These are phyloP conservation scores for Epithemia pelagica DNA, from an alignment of 108 stramenopile species.

Conservation along the genomic window DNA sequence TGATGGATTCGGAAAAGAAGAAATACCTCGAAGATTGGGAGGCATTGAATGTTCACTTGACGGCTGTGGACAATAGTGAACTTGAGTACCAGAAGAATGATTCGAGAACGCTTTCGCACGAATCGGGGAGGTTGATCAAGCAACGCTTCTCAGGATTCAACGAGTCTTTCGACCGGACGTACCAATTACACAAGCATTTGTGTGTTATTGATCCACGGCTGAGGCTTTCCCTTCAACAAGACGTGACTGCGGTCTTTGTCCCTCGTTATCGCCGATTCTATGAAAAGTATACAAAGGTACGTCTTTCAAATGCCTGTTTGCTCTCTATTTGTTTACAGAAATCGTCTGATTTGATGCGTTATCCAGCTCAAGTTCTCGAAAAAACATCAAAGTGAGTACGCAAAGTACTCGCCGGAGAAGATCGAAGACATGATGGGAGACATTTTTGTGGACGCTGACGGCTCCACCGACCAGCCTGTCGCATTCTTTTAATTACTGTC, in stretches of 20 bases:
- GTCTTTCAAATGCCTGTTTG: too few relatives aligned
- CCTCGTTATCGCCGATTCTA: conserved; percentile 68
- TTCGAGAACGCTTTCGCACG: conserved; percentile 59
- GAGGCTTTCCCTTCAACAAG: conserved; percentile 51
- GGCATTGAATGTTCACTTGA: conserved; percentile 56
- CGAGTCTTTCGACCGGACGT: conserved; percentile 74
- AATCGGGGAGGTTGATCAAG: conserved; percentile 79
- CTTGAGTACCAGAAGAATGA: conserved; percentile 61
- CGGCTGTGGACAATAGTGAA: conserved; percentile 58
- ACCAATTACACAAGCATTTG: conserved; percentile 49
- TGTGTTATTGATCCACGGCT: conserved; percentile 65
- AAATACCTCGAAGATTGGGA: conserved; percentile 77
- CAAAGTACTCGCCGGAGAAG: conserved; percentile 68
- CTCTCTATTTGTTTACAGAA: too few relatives aligned
- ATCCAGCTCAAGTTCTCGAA: conserved; percentile 50
- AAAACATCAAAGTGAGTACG: conserved; percentile 78
- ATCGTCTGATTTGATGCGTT: too few relatives aligned
- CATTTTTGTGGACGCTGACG: neutral
- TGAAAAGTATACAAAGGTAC: conserved; percentile 64
- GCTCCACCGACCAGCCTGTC: too few relatives aligned
- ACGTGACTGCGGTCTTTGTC: conserved; percentile 55
- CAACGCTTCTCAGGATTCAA: conserved; percentile 77
- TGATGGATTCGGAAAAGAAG: conserved; percentile 65
- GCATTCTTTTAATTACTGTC: too few relatives aligned
- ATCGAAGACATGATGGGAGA: conserved; percentile 41